These are phyloP conservation scores for Mesotaenium endlicherianum DNA, from an alignment of 139 green algal genomes.

Conservation along the genomic window DNA sequence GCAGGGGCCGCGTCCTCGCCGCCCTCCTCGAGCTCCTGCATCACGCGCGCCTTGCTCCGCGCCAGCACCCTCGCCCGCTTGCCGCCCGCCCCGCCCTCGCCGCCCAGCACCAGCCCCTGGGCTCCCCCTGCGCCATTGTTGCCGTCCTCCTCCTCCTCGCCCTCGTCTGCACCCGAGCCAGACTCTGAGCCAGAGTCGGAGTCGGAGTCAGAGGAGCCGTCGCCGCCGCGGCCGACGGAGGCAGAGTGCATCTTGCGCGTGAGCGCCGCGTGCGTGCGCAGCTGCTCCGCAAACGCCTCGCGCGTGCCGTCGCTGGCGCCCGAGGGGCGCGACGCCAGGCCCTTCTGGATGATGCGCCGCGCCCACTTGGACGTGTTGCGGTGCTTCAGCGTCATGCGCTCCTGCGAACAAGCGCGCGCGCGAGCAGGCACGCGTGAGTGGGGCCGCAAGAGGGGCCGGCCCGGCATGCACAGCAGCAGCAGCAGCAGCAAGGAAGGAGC, in stretches of 20 bases:
- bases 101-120: neutral
- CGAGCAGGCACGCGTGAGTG: conserved; percentile 11
- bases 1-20: neutral
- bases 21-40: conserved; percentile 13
- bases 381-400: conserved; percentile 92
- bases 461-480: no score
- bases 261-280: conserved; percentile 79
- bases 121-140: neutral
- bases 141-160: conserved; percentile 19
- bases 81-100: neutral
- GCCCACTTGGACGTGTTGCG: conserved; percentile 87
- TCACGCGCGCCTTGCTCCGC: conserved; percentile 11
- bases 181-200: neutral
- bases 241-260: conserved; percentile 59
- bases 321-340: conserved; percentile 21
- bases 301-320: neutral
- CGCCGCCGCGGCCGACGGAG: conserved; percentile 3
- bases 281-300: conserved; percentile 81
- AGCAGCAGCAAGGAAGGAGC: no score
- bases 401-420: conserved; percentile 62
- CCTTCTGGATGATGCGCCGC: conserved; percentile 72
- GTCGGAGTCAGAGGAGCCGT: neutral
- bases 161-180: neutral
- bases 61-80: conserved; percentile 3
- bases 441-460: neutral